These are phyloP conservation scores for Sherardia arvensis DNA, from an alignment of 257 asterid species.

Conservation along the genomic window DNA sequence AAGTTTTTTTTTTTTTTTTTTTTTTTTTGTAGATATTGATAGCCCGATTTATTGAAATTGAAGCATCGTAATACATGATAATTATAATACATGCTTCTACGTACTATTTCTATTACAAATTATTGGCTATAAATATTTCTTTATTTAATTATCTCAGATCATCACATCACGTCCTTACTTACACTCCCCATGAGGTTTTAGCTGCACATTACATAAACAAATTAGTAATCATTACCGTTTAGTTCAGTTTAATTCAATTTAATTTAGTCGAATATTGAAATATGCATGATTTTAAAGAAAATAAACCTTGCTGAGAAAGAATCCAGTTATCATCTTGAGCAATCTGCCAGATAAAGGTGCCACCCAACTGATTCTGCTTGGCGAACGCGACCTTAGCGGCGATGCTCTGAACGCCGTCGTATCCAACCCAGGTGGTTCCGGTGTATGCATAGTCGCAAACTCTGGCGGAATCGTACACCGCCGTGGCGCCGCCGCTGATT, in stretches of 20 bases:
- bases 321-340: conserved; percentile 32
- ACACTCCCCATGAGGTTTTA: background rate
- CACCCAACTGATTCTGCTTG: conserved; percentile 33
- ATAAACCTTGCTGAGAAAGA: conserved; percentile 41
- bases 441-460: conserved; percentile 37
- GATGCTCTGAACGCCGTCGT: conserved; percentile 28
- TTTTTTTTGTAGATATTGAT: too few species aligned
- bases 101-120: background rate
- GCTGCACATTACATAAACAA: background rate
- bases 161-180: background rate
- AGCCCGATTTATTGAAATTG: background rate
- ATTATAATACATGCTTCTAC: too few species aligned
- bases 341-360: conserved; percentile 47
- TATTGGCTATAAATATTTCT: background rate
- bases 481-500: background rate
- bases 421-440: conserved; percentile 43
- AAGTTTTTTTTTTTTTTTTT: too few species aligned
- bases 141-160: background rate
- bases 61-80: too few species aligned
- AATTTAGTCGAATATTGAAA: too few species aligned
- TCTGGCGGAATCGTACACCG: conserved; percentile 18
- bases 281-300: too few species aligned
- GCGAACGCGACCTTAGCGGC: conserved; percentile 31
- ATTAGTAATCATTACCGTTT: too few species aligned
- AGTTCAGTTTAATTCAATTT: too few species aligned